These are phyloP conservation scores for Astragalus glycyphyllos DNA, from an alignment of 306 rosid species.

Conservation along the genomic window DNA sequence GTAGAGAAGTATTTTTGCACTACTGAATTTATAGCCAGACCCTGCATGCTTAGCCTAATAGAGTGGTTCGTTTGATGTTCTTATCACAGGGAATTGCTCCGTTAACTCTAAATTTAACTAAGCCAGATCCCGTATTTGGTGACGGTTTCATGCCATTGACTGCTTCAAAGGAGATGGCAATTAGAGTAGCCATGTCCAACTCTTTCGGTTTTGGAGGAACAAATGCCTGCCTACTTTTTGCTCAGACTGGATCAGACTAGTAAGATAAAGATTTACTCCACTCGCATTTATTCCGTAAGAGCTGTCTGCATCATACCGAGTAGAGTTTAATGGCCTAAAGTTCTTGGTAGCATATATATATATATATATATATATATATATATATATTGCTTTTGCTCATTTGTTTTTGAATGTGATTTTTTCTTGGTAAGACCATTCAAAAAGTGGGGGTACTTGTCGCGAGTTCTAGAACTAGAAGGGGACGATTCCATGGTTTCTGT, in stretches of 20 bases:
- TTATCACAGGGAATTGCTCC: constrained; percentile 84
- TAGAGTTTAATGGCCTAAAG: constrained; percentile 9
- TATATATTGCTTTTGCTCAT: constrained; percentile 13
- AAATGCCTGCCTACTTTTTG: constrained; percentile 83
- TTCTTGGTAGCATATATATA: constrained; percentile 8
- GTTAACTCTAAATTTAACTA: constrained; percentile 79
- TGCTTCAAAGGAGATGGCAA: constrained; percentile 66
- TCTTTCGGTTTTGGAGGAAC: constrained; percentile 98
- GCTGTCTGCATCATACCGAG: constrained; percentile 20
- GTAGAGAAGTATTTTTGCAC: constrained; percentile 31
- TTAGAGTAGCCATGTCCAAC: constrained; percentile 81
- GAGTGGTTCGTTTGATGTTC: constrained; percentile 29
- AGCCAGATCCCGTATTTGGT: constrained; percentile 82
- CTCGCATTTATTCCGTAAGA: constrained; percentile 19
- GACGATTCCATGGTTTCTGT: neutral
- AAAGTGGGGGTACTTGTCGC: neutral
- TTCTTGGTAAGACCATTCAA: neutral
- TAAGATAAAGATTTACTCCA: constrained; percentile 13
- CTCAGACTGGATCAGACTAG: constrained; percentile 52
- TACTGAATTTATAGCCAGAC: constrained; percentile 34
- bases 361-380: constrained; percentile 8
- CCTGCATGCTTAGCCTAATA: constrained; percentile 7
- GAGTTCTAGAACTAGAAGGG: neutral
- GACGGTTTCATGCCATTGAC: constrained; percentile 73
- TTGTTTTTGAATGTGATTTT: constrained; percentile 24